Conservation (phyloP, 257 asterid genomes). For the Nicotiana sylvestris region DNA sequence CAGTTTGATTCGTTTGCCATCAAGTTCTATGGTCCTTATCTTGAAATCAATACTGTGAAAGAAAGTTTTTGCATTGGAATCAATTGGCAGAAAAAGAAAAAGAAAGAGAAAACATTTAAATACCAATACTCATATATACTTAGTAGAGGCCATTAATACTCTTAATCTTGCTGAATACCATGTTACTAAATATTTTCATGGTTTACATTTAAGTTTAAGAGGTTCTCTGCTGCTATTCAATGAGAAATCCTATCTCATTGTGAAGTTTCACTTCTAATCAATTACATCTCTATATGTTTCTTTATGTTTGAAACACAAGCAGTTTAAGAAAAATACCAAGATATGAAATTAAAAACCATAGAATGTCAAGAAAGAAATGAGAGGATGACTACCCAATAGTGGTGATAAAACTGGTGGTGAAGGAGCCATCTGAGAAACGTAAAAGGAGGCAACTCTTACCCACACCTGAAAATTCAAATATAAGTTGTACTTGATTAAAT, state of each 20-base stretch:
- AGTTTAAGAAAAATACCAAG: neutral
- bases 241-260: neutral
- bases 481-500: neutral
- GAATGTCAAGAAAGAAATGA: slow-evolving; percentile 1
- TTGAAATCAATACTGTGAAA: slow-evolving; percentile 3
- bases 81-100: neutral
- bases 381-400: slow-evolving; percentile 12
- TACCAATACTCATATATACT: neutral
- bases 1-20: neutral
- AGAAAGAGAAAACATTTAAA: neutral
- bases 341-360: neutral
- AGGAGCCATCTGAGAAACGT: slow-evolving; percentile 17
- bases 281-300: neutral
- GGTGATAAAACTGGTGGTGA: neutral
- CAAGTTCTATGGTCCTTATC: too few species aligned
- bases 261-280: neutral
- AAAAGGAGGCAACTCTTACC: slow-evolving; percentile 17
- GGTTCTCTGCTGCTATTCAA: neutral
- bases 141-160: neutral
- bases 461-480: slow-evolving; percentile 15
- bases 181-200: neutral
- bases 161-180: slow-evolving; percentile 8
- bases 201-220: neutral
- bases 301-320: neutral
- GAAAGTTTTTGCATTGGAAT: neutral